Evolutionary conservation across 768 basidiomycete genomes (phyloP).

Genomic region (Kockovaella imperatae): DNA sequence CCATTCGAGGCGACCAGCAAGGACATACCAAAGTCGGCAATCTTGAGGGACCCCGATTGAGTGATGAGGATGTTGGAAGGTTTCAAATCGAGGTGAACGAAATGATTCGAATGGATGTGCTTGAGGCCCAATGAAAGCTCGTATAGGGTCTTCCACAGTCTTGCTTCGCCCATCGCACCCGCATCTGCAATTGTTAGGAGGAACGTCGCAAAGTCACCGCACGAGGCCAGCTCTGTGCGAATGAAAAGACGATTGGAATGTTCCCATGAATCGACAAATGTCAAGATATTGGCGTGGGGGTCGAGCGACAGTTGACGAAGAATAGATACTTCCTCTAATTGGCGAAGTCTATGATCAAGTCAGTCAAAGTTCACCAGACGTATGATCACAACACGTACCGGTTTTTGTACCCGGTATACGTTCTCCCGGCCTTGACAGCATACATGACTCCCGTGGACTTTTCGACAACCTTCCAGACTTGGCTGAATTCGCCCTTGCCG

Average conservation of each 20-base stretch:
- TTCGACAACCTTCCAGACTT: constrained; percentile 63
- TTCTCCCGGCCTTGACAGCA: constrained; percentile 78
- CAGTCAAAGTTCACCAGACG: not conserved
- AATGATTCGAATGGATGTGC: constrained; percentile 79
- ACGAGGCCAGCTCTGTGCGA: constrained; percentile 83
- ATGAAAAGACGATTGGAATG: constrained; percentile 80
- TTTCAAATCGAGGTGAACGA: constrained; percentile 94
- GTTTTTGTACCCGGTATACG: constrained; percentile 82
- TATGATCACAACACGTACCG: constrained; percentile 54
- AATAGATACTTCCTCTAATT: constrained; percentile 90
- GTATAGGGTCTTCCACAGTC: constrained; percentile 90
- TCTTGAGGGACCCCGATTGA: constrained; percentile 76
- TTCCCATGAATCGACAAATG: constrained; percentile 93
- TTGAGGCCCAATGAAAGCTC: constrained; percentile 73
- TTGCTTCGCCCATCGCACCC: constrained; percentile 82
- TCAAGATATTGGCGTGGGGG: constrained; percentile 62
- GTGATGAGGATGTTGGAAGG: constrained; percentile 95
- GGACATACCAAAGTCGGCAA: constrained; percentile 99
- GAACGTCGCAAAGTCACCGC: constrained; percentile 81
- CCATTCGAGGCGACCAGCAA: constrained; percentile 69
- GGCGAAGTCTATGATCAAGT: constrained; percentile 49
- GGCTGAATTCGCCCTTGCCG: constrained; percentile 88
- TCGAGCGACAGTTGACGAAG: constrained; percentile 60
- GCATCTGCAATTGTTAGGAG: constrained; percentile 78
- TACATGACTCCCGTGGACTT: constrained; percentile 49